Evolutionary conservation across 2,329 filamentous ascomycete species (phyloP).

Genomic region (Akanthomyces dipterigenus): DNA sequence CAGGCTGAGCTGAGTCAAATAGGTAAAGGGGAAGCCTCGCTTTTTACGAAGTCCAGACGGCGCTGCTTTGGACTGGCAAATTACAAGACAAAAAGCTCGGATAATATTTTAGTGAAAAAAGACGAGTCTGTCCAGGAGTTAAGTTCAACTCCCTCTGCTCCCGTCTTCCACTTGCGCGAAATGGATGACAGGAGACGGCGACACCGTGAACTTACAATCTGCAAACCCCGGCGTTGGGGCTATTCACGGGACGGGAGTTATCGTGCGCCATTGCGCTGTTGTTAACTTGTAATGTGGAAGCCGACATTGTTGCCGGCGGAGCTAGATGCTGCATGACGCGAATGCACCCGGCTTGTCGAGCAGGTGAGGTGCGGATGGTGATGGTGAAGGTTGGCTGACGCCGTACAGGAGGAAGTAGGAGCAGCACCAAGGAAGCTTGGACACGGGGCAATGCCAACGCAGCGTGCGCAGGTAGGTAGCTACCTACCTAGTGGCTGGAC

Average conservation of each 20-base stretch:
- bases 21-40: neutral
- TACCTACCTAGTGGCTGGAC: no score
- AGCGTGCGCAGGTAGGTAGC: no score
- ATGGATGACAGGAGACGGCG: constrained; percentile 20
- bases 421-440: no score
- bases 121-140: neutral
- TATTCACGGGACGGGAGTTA: constrained; percentile 27
- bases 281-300: neutral
- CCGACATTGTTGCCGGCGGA: neutral
- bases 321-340: neutral
- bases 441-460: no score
- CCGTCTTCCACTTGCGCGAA: constrained; percentile 18
- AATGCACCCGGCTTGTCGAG: neutral
- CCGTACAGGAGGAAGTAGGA: no score
- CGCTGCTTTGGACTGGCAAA: neutral
- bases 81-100: neutral
- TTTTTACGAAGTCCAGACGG: neutral
- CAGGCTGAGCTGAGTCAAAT: constrained; percentile 3
- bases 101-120: neutral
- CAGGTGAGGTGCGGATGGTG: neutral
- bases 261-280: constrained; percentile 12
- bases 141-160: neutral
- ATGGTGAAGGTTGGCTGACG: neutral
- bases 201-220: constrained; percentile 28
- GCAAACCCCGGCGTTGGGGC: constrained; percentile 47